These are phyloP conservation scores for Fragilariopsis cylindrus DNA, from an alignment of 108 stramenopile species.

Conservation along the genomic window DNA sequence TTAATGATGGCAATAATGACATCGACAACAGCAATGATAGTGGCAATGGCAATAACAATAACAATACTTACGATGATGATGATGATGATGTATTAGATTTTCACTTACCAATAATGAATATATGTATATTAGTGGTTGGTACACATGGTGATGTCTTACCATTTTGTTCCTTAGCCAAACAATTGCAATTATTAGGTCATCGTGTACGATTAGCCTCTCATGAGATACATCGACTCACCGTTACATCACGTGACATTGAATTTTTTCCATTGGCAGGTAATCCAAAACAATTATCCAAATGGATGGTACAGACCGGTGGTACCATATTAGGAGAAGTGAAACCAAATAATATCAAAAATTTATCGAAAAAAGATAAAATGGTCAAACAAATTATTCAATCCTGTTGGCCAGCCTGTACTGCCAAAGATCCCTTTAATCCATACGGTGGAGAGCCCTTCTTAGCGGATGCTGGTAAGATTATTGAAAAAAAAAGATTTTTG, in stretches of 20 bases:
- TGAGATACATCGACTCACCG: conserved; percentile 54
- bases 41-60: no score
- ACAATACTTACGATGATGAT: not conserved
- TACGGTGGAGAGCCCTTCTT: conserved; percentile 45
- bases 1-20: no score
- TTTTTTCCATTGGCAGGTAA: conserved; percentile 87
- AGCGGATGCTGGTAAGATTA: conserved; percentile 62
- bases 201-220: conserved; percentile 69
- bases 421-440: conserved; percentile 56
- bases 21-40: no score
- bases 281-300: conserved; percentile 57
- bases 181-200: conserved; percentile 57
- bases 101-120: conserved; percentile 51
- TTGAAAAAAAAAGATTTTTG: no score
- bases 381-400: conserved; percentile 54
- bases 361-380: conserved; percentile 66
- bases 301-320: conserved; percentile 78
- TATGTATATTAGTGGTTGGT: conserved; percentile 64
- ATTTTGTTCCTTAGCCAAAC: conserved; percentile 53
- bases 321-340: conserved; percentile 50
- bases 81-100: conserved; percentile 23
- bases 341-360: conserved; percentile 23
- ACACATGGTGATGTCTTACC: conserved; percentile 73
- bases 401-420: conserved; percentile 72
- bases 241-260: conserved; percentile 54